Evolutionary conservation across 768 basidiomycete genomes (phyloP).

Genomic region (Hericium rajendrae): DNA sequence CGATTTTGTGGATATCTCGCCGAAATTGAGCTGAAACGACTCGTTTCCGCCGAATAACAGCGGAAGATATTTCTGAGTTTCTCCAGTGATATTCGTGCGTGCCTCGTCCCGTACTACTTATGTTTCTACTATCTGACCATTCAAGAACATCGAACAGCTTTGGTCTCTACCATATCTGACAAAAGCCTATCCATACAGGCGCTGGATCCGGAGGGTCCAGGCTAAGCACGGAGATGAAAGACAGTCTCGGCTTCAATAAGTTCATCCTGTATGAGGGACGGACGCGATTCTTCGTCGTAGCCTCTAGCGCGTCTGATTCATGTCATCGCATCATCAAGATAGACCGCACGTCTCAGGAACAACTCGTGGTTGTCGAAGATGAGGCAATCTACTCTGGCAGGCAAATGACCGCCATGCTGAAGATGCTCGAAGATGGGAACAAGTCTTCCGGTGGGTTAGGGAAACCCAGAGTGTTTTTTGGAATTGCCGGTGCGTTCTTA

Average conservation of each 20-base stretch:
- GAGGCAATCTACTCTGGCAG: constrained; percentile 79
- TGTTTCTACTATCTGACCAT: too few relatives aligned
- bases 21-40: too few relatives aligned
- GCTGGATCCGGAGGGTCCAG: too few relatives aligned
- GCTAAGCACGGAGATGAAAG: too few relatives aligned
- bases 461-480: constrained; percentile 70
- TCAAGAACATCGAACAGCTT: too few relatives aligned
- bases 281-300: constrained; percentile 84
- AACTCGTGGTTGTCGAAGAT: constrained; percentile 77
- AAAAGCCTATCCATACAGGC: too few relatives aligned
- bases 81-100: too few relatives aligned
- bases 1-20: too few relatives aligned
- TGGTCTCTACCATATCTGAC: too few relatives aligned
- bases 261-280: constrained; percentile 92
- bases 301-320: constrained; percentile 80
- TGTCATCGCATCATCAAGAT: constrained; percentile 90
- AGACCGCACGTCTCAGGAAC: constrained; percentile 73
- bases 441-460: constrained; percentile 80
- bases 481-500: constrained; percentile 54
- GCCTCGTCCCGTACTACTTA: too few relatives aligned
- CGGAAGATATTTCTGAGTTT: too few relatives aligned
- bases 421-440: constrained; percentile 95
- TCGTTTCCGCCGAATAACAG: too few relatives aligned
- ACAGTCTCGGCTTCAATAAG: constrained; percentile 46
- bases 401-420: constrained; percentile 84